Percentiles rank a stretch among this genome's conserved stretches.
phyloP scores from a whole-genome alignment of 2,329 filamentous ascomycete species.

The Lachnum nothofagi region DNA sequence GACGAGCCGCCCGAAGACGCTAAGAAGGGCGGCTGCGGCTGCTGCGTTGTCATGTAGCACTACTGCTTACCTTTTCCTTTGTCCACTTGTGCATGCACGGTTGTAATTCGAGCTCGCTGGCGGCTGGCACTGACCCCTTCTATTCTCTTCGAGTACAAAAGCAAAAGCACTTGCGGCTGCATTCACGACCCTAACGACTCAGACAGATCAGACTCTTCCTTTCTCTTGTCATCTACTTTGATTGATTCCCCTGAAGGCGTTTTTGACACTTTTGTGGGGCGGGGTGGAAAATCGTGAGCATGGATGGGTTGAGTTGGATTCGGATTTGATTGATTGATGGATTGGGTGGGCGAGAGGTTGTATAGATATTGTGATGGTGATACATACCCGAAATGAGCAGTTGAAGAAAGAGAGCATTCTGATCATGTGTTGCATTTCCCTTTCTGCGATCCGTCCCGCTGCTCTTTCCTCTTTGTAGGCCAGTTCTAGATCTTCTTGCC shows the following conservation, averaged over 20 bases:
- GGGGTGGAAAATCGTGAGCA: neutral
- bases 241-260: neutral
- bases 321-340: neutral
- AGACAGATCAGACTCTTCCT: too few species aligned
- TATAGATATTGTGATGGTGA: neutral
- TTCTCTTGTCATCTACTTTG: too few species aligned
- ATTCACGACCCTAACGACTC: too few species aligned
- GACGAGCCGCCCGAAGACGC: constrained; percentile 51
- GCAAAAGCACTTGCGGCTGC: too few species aligned
- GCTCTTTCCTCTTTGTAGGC: neutral
- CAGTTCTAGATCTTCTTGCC: neutral
- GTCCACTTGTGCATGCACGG: neutral
- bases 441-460: neutral
- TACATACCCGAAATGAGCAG: neutral
- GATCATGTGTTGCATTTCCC: neutral
- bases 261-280: neutral
- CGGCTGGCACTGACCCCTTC: neutral
- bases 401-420: neutral
- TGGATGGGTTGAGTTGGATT: neutral
- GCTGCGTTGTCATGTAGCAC: constrained; percentile 47
- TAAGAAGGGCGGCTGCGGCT: constrained; percentile 42
- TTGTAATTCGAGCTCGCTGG: neutral
- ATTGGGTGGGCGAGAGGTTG: neutral
- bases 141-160: neutral
- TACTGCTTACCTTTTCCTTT: neutral